Conservation (phyloP, 306 rosid species). For the Lotus japonicus region DNA sequence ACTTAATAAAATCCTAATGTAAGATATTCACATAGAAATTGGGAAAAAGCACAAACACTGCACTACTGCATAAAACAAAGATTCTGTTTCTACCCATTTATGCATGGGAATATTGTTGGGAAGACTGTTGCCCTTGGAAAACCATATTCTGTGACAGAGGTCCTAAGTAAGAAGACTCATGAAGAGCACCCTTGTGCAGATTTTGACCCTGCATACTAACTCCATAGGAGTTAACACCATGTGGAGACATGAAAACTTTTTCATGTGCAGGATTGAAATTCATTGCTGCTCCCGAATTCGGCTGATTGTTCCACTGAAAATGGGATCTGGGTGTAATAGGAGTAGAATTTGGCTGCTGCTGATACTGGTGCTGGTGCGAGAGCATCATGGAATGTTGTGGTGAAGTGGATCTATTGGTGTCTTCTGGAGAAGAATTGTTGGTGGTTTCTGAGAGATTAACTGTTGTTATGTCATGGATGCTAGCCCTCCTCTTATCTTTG, state of each 20-base stretch:
- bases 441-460: slow-evolving; percentile 59
- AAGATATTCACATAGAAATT: slow-evolving; percentile 50
- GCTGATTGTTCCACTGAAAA: slow-evolving; percentile 61
- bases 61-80: slow-evolving; percentile 21
- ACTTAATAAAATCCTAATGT: slow-evolving; percentile 33
- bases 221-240: slow-evolving; percentile 50
- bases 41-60: slow-evolving; percentile 24
- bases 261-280: slow-evolving; percentile 40
- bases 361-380: not conserved
- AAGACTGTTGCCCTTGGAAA: slow-evolving; percentile 63
- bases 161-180: slow-evolving; percentile 49
- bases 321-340: slow-evolving; percentile 20
- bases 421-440: slow-evolving; percentile 33
- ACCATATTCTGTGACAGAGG: slow-evolving; percentile 58
- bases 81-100: slow-evolving; percentile 26
- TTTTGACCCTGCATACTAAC: slow-evolving; percentile 46
- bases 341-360: slow-evolving; percentile 25
- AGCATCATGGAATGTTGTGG: slow-evolving; percentile 35
- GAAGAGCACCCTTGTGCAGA: slow-evolving; percentile 34
- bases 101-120: slow-evolving; percentile 43
- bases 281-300: slow-evolving; percentile 37
- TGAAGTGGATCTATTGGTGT: slow-evolving; percentile 31
- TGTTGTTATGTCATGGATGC: slow-evolving; percentile 97
- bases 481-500: slow-evolving; percentile 89
- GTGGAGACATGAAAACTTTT: slow-evolving; percentile 40